phyloP scores from a whole-genome alignment of 169 alveolate species.

The Babesia ovata region DNA sequence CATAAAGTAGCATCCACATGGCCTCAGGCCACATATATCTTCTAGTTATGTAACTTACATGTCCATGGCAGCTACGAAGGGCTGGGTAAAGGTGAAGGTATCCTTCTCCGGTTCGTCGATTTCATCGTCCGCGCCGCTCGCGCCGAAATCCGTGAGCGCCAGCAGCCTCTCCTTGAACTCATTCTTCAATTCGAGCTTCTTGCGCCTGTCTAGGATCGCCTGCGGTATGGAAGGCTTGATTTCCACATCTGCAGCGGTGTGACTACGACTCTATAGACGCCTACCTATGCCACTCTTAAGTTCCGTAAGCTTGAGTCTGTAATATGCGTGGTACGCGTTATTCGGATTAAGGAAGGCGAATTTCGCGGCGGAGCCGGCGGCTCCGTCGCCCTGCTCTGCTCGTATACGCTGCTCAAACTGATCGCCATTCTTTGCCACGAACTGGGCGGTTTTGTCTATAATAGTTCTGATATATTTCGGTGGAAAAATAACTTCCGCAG shows the following conservation, averaged over 20 bases:
- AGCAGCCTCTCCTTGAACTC: slow-evolving; percentile 68
- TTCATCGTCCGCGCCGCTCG: slow-evolving; percentile 54
- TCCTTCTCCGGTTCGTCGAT: slow-evolving; percentile 67
- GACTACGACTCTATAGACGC: neutral
- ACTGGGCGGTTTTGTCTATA: slow-evolving; percentile 90
- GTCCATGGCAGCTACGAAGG: slow-evolving; percentile 69
- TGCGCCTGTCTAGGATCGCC: slow-evolving; percentile 75
- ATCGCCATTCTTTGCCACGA: slow-evolving; percentile 89
- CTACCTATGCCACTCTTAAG: slow-evolving; percentile 71
- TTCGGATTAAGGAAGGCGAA: slow-evolving; percentile 81
- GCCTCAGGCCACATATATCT: neutral
- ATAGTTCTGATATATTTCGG: slow-evolving; percentile 84
- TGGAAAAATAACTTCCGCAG: slow-evolving; percentile 82
- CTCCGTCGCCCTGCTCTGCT: slow-evolving; percentile 73
- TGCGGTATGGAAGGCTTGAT: slow-evolving; percentile 79
- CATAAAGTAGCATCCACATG: neutral
- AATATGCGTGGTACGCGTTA: slow-evolving; percentile 85
- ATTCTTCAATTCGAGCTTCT: slow-evolving; percentile 69
- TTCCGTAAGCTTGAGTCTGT: slow-evolving; percentile 81
- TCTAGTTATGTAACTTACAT: slow-evolving; percentile 32
- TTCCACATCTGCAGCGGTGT: slow-evolving; percentile 53
- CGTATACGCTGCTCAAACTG: slow-evolving; percentile 85
- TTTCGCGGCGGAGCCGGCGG: slow-evolving; percentile 60
- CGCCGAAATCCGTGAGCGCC: slow-evolving; percentile 75
- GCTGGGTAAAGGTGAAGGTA: slow-evolving; percentile 62